Conservation (phyloP, 306 rosid genomes). For the Betula pendula region DNA sequence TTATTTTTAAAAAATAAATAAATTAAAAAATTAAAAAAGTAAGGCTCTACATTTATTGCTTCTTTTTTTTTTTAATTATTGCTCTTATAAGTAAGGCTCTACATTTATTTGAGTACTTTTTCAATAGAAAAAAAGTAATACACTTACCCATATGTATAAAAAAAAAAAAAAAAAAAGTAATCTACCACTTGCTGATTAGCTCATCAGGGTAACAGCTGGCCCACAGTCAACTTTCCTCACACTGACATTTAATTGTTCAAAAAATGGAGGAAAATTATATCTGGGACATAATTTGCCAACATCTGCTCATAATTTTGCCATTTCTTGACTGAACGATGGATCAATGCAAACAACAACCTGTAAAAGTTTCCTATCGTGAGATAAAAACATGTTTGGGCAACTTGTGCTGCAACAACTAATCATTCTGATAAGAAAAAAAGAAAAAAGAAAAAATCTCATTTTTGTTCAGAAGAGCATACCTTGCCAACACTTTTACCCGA, state of each 20-base stretch:
- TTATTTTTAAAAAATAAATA: too few relatives aligned
- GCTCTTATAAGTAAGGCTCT: too few relatives aligned
- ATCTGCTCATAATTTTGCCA: constrained; percentile 61
- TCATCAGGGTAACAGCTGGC: too few relatives aligned
- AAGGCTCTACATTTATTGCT: too few relatives aligned
- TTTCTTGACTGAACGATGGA: constrained; percentile 56
- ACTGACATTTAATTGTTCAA: neutral
- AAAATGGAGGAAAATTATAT: neutral
- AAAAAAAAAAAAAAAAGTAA: too few relatives aligned
- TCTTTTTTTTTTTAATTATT: too few relatives aligned
- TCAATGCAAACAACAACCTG: constrained; percentile 93
- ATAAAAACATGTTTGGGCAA: neutral
- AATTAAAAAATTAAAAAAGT: too few relatives aligned
- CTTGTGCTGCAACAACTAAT: neutral
- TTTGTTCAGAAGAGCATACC: constrained; percentile 48
- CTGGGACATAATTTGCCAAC: neutral
- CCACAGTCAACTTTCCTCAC: neutral
- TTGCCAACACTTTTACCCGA: constrained; percentile 95
- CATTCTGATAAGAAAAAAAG: neutral
- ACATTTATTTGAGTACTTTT: too few relatives aligned
- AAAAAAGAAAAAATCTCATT: constrained; percentile 1
- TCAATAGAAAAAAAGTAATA: too few relatives aligned
- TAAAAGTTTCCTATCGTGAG: constrained; percentile 17
- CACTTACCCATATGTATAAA: too few relatives aligned
- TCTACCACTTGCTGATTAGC: too few relatives aligned